Evolutionary conservation across 495 filamentous ascomycete genomes (phyloP).

Genomic region (Aspergillus ellipticus): DNA sequence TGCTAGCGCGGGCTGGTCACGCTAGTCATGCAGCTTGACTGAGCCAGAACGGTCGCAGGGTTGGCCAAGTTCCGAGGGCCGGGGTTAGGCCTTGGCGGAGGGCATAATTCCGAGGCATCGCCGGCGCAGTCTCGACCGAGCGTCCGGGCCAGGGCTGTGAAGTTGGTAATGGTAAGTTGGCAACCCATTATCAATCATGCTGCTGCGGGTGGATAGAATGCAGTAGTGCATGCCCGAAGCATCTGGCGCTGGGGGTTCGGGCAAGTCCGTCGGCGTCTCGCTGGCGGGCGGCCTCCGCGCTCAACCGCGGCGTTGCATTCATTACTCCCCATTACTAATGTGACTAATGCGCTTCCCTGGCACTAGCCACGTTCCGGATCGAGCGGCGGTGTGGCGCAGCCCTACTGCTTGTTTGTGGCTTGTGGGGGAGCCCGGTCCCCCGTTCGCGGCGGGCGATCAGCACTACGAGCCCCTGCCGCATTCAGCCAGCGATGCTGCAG

Average conservation of each 20-base stretch:
- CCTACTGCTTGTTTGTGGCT: not conserved
- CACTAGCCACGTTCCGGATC: not conserved
- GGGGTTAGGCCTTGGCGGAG: not conserved
- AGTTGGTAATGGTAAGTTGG: not conserved
- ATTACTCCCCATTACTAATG: no score
- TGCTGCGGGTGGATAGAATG: not conserved
- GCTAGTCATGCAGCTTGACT: not conserved
- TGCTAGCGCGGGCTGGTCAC: not conserved
- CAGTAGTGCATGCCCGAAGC: not conserved
- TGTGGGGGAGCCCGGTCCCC: not conserved
- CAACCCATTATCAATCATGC: not conserved
- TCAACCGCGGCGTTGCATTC: not conserved
- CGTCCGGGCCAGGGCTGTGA: not conserved
- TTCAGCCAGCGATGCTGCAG: not conserved
- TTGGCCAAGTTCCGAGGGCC: not conserved
- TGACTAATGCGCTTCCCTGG: not conserved
- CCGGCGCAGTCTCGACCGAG: not conserved
- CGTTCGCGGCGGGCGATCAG: not conserved
- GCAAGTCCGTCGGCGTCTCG: slow-evolving; percentile 6
- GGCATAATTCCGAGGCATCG: no score
- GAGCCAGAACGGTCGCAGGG: not conserved
- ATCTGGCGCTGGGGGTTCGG: not conserved
- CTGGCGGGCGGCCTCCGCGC: not conserved
- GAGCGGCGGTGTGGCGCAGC: not conserved
- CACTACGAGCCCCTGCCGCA: not conserved